Evolutionary conservation across 495 filamentous ascomycete genomes (phyloP), one percentile per base, ranked within the genome.

Genomic region (Pyrenula massariospora): DNA sequence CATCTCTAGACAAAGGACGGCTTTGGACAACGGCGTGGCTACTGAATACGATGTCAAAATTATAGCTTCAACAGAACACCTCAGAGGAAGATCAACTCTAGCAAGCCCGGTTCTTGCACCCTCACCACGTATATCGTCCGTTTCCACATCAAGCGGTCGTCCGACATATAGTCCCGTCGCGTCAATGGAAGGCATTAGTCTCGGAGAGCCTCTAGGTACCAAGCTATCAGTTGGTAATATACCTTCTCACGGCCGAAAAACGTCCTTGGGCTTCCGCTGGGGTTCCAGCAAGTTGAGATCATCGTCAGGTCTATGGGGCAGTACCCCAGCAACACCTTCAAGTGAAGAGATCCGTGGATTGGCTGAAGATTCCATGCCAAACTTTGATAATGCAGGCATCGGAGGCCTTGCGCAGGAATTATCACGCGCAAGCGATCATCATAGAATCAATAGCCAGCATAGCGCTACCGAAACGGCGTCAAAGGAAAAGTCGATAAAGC

Each of bases 1-100:
- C 57, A 52, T 22, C 48, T 24, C 52, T 49, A 51, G 55, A 49
- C 24, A 61, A 19, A 57, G 66, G n/a, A 24, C 60, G 36, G 62
- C 68, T 50, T 48, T 68, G 50, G 73, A 75, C 56, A 54, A 66
- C 31, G 67, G 74, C 42, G 58, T 79, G 48, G 63, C 73, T 25
- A 76, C 81, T n/a, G 71, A 84, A 25, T 96, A 94, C 63, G 84
- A 89, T 48, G 73, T 96, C 55, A 84, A 83, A 62, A 63, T 94
- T 19, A 73, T 86, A 12, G 87, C 87, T 23, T 91, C 85, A 24
- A 85, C 82, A 0, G 91, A 95, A 21, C 91, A 96, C 64, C 74
- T 95, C 2, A 81, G 85, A 10, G 74, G 80, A 3, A 73, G 77
- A n/a, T 68, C 65, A 22, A 69, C 70, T 53, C 68, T 66, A 12